A percentile compares a stretch with the other conserved stretches of the same genome.
These are phyloP conservation scores for Liquidambar formosana DNA, from an alignment of 164 flowering plant species.

Conservation along the genomic window DNA sequence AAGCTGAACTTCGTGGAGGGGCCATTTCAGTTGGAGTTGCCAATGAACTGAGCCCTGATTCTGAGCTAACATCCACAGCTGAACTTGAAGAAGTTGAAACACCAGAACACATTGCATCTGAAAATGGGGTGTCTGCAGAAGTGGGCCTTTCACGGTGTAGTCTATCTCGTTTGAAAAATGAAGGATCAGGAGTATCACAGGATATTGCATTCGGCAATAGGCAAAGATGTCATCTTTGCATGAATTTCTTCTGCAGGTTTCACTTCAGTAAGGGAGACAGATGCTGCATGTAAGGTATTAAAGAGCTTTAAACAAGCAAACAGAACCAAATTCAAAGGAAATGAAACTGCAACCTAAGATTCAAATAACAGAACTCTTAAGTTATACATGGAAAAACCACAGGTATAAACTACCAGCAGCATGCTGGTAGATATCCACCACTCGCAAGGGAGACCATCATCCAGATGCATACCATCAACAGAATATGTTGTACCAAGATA, in stretches of 20 bases:
- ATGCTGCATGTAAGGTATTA: slow-evolving; percentile 25
- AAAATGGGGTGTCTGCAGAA: slow-evolving; percentile 19
- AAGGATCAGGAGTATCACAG: slow-evolving; percentile 22
- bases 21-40: slow-evolving; percentile 28
- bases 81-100: slow-evolving; percentile 25
- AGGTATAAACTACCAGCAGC: not conserved
- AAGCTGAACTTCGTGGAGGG: slow-evolving; percentile 27
- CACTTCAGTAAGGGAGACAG: slow-evolving; percentile 14
- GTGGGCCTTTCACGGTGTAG: slow-evolving; percentile 24
- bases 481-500: not conserved
- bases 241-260: slow-evolving; percentile 22
- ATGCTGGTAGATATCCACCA: not conserved
- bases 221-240: slow-evolving; percentile 16
- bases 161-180: slow-evolving; percentile 21
- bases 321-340: not conserved
- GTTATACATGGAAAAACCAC: not conserved
- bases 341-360: not conserved
- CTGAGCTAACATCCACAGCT: slow-evolving; percentile 23
- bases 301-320: not conserved
- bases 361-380: not conserved
- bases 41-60: slow-evolving; percentile 23
- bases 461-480: not conserved
- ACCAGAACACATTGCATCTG: slow-evolving; percentile 21
- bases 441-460: not conserved
- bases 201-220: slow-evolving; percentile 18